Evolutionary conservation across 768 basidiomycete genomes (phyloP).

Genomic region (Rhizopogon rudus): DNA sequence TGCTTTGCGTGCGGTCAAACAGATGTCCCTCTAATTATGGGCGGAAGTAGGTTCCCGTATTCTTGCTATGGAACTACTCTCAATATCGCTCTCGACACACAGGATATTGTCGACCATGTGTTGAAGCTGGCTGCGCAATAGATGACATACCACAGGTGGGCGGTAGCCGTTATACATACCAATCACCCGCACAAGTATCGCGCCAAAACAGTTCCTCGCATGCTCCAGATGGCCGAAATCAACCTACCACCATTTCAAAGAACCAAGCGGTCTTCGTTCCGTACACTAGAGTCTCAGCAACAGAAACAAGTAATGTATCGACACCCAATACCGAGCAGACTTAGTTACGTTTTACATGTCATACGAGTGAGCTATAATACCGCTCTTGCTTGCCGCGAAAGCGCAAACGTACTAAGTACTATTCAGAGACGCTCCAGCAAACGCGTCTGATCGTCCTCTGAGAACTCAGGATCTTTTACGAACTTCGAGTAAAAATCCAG

Average conservation of each 20-base stretch:
- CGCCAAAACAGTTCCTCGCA: neutral
- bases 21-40: constrained; percentile 72
- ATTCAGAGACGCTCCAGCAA: too few species aligned
- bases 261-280: neutral
- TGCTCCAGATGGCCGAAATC: neutral
- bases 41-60: constrained; percentile 53
- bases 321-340: constrained; percentile 3
- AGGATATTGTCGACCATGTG: constrained; percentile 72
- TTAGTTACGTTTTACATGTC: neutral
- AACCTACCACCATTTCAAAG: neutral
- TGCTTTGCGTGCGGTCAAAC: constrained; percentile 60
- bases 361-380: too few species aligned
- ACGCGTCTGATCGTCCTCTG: too few species aligned
- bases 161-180: constrained; percentile 1
- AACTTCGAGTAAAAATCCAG: too few species aligned
- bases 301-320: neutral
- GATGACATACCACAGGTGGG: constrained; percentile 21
- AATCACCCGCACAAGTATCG: neutral
- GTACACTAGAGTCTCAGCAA: neutral
- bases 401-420: too few species aligned
- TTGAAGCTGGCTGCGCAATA: constrained; percentile 45
- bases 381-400: too few species aligned
- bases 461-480: too few species aligned
- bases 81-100: neutral
- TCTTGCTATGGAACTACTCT: neutral